Percentiles rank a stretch among this genome's conserved stretches.
phyloP scores from a whole-genome alignment of 2,329 filamentous ascomycete genomes.

The Talaromyces sp. region DNA sequence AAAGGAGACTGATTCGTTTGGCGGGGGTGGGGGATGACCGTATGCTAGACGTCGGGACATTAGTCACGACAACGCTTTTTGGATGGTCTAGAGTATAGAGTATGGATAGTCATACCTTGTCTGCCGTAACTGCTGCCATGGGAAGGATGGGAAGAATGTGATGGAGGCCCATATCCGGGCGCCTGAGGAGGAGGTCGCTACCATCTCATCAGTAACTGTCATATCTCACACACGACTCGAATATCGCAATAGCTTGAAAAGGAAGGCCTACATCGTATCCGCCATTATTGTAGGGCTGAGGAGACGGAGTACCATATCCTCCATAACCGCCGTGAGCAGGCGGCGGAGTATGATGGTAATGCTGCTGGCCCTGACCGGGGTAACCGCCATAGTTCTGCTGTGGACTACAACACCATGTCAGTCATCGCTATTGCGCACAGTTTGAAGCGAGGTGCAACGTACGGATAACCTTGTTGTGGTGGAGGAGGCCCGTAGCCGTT shows the following conservation, averaged over 20 bases:
- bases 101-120: conserved; percentile 33
- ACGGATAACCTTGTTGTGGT: conserved; percentile 38
- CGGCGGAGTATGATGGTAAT: conserved; percentile 41
- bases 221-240: neutral
- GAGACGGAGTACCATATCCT: conserved; percentile 43
- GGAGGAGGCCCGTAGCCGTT: conserved; percentile 38
- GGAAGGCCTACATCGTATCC: conserved; percentile 36
- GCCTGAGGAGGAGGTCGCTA: conserved; percentile 27
- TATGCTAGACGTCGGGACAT: conserved; percentile 28
- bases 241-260: neutral
- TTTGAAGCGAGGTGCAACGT: conserved; percentile 23
- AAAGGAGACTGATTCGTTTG: conserved; percentile 65
- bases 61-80: neutral
- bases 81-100: too few species aligned
- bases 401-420: conserved; percentile 20
- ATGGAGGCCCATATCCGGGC: conserved; percentile 22
- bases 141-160: conserved; percentile 30
- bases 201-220: neutral
- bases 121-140: conserved; percentile 40
- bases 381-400: conserved; percentile 39
- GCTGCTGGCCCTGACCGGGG: conserved; percentile 38
- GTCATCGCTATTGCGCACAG: neutral
- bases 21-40: conserved; percentile 59
- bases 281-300: conserved; percentile 31
- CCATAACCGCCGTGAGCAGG: conserved; percentile 35